Conservation (phyloP, 2,329 filamentous ascomycete species). For the Aspergillus calidoustus region DNA sequence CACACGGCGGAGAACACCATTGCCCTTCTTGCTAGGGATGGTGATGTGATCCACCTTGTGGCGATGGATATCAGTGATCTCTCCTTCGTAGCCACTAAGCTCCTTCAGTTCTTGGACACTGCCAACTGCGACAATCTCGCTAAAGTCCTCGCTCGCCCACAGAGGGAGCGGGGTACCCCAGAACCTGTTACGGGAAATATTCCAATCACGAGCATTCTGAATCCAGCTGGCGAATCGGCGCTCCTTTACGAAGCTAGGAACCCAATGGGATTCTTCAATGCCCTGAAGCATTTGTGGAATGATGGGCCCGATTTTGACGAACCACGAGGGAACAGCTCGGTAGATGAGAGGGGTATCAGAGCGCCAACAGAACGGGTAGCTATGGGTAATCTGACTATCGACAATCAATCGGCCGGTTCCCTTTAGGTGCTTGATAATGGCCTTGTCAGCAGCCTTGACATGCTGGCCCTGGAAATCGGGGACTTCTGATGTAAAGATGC, state of each 20-base stretch:
- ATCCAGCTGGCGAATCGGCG: slow-evolving; percentile 93
- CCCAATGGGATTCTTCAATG: slow-evolving; percentile 89
- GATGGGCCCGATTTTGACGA: slow-evolving; percentile 82
- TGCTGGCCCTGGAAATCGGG: slow-evolving; percentile 83
- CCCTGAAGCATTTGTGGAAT: slow-evolving; percentile 89
- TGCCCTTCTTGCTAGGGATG: slow-evolving; percentile 87
- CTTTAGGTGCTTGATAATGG: slow-evolving; percentile 89
- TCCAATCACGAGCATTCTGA: slow-evolving; percentile 89
- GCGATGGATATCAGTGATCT: slow-evolving; percentile 83
- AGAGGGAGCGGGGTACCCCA: slow-evolving; percentile 93
- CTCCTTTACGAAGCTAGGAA: slow-evolving; percentile 87
- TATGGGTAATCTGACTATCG: slow-evolving; percentile 86
- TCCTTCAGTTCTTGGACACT: slow-evolving; percentile 83
- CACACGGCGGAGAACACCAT: slow-evolving; percentile 77
- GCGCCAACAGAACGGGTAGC: slow-evolving; percentile 90
- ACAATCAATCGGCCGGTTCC: slow-evolving; percentile 75
- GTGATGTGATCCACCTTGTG: slow-evolving; percentile 94
- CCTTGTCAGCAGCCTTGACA: slow-evolving; percentile 90
- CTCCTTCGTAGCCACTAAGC: slow-evolving; percentile 82
- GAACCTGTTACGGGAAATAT: slow-evolving; percentile 89
- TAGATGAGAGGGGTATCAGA: slow-evolving; percentile 97
- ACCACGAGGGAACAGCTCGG: slow-evolving; percentile 91
- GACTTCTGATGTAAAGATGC: slow-evolving; percentile 76
- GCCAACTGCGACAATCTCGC: slow-evolving; percentile 84
- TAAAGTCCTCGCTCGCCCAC: slow-evolving; percentile 88